phyloP scores from a whole-genome alignment of 176 grass and related monocot species.

The Leersia perrieri region DNA sequence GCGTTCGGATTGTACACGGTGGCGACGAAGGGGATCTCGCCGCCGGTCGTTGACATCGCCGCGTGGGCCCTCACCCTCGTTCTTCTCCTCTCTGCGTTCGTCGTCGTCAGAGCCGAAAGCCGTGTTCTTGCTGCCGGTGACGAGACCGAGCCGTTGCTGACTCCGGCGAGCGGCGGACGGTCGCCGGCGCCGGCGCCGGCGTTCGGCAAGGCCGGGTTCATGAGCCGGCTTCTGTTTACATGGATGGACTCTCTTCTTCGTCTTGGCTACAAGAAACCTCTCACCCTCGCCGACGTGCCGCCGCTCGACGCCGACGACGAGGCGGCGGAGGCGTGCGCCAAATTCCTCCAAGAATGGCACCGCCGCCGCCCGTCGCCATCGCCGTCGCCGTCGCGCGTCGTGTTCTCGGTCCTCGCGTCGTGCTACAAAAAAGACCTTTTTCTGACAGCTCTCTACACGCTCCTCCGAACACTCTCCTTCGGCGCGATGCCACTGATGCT shows the following conservation, averaged over 20 bases:
- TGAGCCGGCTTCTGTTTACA: conserved; percentile 56
- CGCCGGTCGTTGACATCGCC: conserved; percentile 41
- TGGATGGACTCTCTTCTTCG: conserved; percentile 73
- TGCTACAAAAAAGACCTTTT: conserved; percentile 63
- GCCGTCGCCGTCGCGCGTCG: too few relatives aligned
- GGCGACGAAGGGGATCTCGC: not conserved
- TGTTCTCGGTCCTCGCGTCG: conserved; percentile 53
- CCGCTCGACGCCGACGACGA: conserved; percentile 65
- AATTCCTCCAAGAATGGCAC: conserved; percentile 52
- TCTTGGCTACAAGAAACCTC: conserved; percentile 58
- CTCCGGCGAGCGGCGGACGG: not conserved
- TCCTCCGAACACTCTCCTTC: conserved; percentile 66
- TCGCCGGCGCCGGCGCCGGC: conserved; percentile 19
- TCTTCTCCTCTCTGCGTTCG: conserved; percentile 37
- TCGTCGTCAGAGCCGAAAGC: not conserved
- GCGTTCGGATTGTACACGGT: conserved; percentile 43
- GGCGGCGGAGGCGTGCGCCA: conserved; percentile 47
- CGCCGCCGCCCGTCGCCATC: too few relatives aligned
- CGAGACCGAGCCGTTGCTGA: conserved; percentile 41
- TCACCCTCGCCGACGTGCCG: conserved; percentile 59
- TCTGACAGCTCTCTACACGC: conserved; percentile 61
- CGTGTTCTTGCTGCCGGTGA: not conserved
- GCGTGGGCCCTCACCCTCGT: conserved; percentile 43
- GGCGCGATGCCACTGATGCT: conserved; percentile 51
- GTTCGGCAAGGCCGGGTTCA: conserved; percentile 51